Conservation (phyloP, 371 early-diverging fungal genomes). For the Actinomucor elegans region DNA sequence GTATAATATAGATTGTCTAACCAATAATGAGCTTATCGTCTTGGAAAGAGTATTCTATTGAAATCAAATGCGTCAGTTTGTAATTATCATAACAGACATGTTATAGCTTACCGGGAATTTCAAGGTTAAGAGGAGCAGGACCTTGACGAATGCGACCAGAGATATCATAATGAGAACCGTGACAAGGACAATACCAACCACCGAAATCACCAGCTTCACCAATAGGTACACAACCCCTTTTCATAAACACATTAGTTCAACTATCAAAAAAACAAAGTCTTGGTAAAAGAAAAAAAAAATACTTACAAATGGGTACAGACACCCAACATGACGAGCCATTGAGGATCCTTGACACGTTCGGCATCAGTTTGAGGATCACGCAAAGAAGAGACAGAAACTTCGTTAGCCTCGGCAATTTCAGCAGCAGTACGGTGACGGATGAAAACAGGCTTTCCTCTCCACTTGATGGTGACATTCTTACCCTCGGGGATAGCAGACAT, state of each 20-base stretch:
- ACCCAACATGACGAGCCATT: conserved; percentile 97
- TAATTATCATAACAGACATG: not conserved
- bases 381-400: conserved; percentile 74
- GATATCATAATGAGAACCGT: conserved; percentile 96
- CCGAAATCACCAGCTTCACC: conserved; percentile 97
- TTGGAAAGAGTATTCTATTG: conserved; percentile 45
- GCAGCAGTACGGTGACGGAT: conserved; percentile 94
- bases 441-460: conserved; percentile 98
- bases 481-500: conserved; percentile 92
- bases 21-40: conserved; percentile 54
- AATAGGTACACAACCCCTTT: conserved; percentile 96
- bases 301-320: conserved; percentile 95
- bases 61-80: not conserved
- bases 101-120: conserved; percentile 74
- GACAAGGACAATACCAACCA: conserved; percentile 99
- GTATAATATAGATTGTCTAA: conserved; percentile 29
- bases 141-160: conserved; percentile 97
- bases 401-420: conserved; percentile 93
- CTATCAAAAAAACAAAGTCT: too few relatives aligned
- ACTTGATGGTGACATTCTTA: conserved; percentile 95
- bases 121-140: conserved; percentile 97
- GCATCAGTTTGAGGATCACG: conserved; percentile 93
- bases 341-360: conserved; percentile 88
- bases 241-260: too few relatives aligned
- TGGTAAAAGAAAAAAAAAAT: too few relatives aligned